phyloP scores from a whole-genome alignment of 2,329 filamentous ascomycete species.

The Penicillium verrucosum region DNA sequence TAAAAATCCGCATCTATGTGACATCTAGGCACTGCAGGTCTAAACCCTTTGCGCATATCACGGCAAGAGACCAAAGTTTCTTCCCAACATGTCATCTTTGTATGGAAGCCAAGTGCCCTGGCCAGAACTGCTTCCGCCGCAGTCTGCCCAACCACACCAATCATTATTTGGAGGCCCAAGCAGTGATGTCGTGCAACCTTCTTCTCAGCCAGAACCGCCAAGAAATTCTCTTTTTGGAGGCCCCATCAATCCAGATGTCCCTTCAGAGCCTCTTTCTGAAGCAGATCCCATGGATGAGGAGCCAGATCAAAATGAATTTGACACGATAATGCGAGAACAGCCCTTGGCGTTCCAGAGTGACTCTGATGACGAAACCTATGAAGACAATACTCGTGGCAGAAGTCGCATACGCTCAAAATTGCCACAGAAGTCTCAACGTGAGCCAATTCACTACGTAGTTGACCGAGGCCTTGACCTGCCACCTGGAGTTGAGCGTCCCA shows the following conservation, averaged over 20 bases:
- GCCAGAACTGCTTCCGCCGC: constrained; percentile 21
- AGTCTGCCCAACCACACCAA: constrained; percentile 17
- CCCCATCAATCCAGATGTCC: constrained; percentile 21
- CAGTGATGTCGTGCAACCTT: constrained; percentile 26
- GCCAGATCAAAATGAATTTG: constrained; percentile 11
- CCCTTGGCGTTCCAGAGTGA: constrained; percentile 17
- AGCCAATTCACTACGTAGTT: constrained; percentile 14
- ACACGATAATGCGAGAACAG: constrained; percentile 22
- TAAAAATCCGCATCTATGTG: constrained; percentile 1
- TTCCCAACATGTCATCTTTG: constrained; percentile 30
- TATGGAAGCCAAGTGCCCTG: constrained; percentile 17
- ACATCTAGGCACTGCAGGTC: background rate
- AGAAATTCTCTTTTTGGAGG: constrained; percentile 32
- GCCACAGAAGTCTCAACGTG: background rate
- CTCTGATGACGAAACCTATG: constrained; percentile 28
- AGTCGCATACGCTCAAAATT: background rate
- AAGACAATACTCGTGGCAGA: constrained; percentile 17
- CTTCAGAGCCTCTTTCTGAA: constrained; percentile 13
- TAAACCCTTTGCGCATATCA: background rate
- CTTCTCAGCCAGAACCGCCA: constrained; percentile 27
- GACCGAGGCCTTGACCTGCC: constrained; percentile 22
- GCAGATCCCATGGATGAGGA: constrained; percentile 8
- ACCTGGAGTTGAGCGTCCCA: constrained; percentile 51
- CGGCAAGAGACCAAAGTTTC: background rate
- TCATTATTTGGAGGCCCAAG: constrained; percentile 26